Evolutionary conservation across 2,329 filamentous ascomycete species (phyloP), one percentile per base, ranked within the genome.

Genomic region (Fusarium brevicatenulatum): DNA sequence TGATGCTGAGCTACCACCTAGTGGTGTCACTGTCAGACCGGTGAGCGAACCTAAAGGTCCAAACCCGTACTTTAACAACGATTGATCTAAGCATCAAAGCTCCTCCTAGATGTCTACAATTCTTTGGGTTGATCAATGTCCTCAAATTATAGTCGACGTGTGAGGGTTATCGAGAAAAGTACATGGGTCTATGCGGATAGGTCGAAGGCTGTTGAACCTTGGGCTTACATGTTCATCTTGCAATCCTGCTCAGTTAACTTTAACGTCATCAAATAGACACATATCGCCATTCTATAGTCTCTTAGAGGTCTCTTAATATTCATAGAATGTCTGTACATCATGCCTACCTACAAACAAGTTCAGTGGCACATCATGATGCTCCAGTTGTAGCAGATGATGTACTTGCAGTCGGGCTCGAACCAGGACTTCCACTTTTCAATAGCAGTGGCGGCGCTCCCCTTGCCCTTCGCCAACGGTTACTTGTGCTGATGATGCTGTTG

Each of bases 381-480:
- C 44, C 56, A 56, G 62, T 65, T 28, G 46, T 46, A 32, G 37
- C 46, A 18, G 62, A 60, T 32, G 63, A 50, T 28, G 49, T n/a
- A 19, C 52, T 43, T 23, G 50, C 44, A 54, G 54, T 63, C 19
- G 63, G 64, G 25, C 60, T 56, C 6, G 63, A 19, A 19, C 53
- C 62, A 19, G 54, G 13, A 49, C 55, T 56, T 19, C 68, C 42
- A 30, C 60, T 57, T 50, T 71, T 77, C 32, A 77, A 53, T 46
- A 67, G 40, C 59, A 83, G 71, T 30, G 77, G 76, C 10, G 80
- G 72, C 10, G 85, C 83, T 1, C 88, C 88, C 60, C 87, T 83
- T 59, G 84, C 74, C 58, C 73, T 81, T 68, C 88, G 82, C 83
- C 84, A 83, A 56, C 82, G 80, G 78, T 91, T 90, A 74, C 87